Base-by-base conservation (phyloP, 148 eudicot species). In the Polygonum maritimum region DNA sequence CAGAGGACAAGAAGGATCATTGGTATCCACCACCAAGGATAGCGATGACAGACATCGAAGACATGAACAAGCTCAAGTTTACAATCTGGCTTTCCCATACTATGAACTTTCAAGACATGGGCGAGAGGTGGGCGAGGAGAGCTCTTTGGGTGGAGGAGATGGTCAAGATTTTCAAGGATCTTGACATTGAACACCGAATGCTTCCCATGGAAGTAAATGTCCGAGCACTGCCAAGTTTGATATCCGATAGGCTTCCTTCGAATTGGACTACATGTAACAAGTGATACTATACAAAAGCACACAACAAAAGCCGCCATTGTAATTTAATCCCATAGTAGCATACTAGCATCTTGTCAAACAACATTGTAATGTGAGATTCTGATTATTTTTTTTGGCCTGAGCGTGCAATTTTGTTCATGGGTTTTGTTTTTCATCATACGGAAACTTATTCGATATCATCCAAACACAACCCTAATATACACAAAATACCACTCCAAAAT, bases 41-140 rank as follows among this genome's bases (percentile, higher is more conserved):
- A 39, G 88, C 88, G 8, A 73, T 90, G 85, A 83, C 89, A 62
- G 94, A 86, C 13, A 78, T 87, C 33, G 89, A 90, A 69, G 94
- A 90, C 85, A 80, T 92, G 94, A 92, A 92, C 82, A 76, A 84
- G 80, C 47, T 92, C 63, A 90, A 86, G 76, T 78, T 81, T 13
- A 85, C 94, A 21, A 71, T 92, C 16, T 88, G 94, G 97, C 78
- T 88, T 65, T 88, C 92, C 0, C 94, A 92, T 70, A 81, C 83
- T 11, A 88, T 92, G 88, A 92, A 92, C 80, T 75, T 75, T 70
- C 94, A 92, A 39, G 88, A 92, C 84, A 86, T 92, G 89, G 92
- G 90, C 14, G 92, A 92, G 79, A 83, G 86, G 62, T 92, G 81
- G 84, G 78, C 26, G 22, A 87, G 94, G 80, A 84, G 94, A 79